Evolutionary conservation across 352 stramenopile genomes (phyloP).

Genomic region (Phytophthora sp.): DNA sequence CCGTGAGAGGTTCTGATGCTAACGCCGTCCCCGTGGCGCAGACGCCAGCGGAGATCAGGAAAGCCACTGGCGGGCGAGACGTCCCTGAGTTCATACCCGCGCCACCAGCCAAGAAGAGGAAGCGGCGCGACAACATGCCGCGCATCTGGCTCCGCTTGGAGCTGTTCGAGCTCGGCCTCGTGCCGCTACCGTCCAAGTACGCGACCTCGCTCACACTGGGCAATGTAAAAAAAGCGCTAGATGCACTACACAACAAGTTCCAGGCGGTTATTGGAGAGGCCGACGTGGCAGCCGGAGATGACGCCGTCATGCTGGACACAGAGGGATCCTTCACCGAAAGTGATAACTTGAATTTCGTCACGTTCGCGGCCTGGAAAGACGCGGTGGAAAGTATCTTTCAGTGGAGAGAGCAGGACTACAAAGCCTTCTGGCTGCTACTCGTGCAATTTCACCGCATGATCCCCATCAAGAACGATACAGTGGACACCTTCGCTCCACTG

Average conservation of each 20-base stretch:
- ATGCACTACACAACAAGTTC: constrained; percentile 61
- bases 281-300: constrained; percentile 31
- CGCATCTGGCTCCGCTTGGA: constrained; percentile 85
- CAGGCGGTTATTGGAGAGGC: constrained; percentile 20
- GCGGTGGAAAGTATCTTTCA: constrained; percentile 67
- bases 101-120: constrained; percentile 47
- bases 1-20: constrained; percentile 27
- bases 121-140: constrained; percentile 47
- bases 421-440: constrained; percentile 83
- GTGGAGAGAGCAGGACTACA: constrained; percentile 84
- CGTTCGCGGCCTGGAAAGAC: constrained; percentile 69
- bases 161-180: constrained; percentile 84
- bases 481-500: constrained; percentile 33
- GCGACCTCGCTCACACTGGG: constrained; percentile 61
- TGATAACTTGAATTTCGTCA: constrained; percentile 62
- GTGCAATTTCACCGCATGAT: constrained; percentile 82
- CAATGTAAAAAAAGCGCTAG: constrained; percentile 67
- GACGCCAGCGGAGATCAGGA: constrained; percentile 39
- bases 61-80: constrained; percentile 39
- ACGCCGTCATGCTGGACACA: constrained; percentile 52
- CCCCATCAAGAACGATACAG: constrained; percentile 39
- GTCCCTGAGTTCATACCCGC: constrained; percentile 37
- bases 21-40: constrained; percentile 32
- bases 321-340: constrained; percentile 53
- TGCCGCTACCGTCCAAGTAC: constrained; percentile 79